Evolutionary conservation across 306 rosid species (phyloP).

Genomic region (Castanea sativa): DNA sequence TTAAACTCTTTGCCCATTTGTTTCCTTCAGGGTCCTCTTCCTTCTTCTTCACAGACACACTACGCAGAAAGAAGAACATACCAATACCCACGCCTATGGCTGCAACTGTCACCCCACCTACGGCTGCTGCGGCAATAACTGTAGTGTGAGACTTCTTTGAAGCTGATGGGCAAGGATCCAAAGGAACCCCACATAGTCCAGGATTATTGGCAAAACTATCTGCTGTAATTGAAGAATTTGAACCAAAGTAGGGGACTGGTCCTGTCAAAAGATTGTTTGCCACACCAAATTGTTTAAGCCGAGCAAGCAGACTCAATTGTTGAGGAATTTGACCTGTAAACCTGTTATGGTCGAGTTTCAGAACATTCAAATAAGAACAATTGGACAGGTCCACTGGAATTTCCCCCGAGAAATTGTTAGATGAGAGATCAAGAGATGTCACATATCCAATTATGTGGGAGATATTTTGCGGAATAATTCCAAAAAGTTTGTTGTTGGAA

Average conservation of each 20-base stretch:
- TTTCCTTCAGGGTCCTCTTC: conserved; percentile 91
- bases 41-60: conserved; percentile 53
- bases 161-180: conserved; percentile 10
- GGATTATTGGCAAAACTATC: conserved; percentile 50
- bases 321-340: conserved; percentile 61
- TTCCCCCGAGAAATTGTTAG: conserved; percentile 61
- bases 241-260: conserved; percentile 37
- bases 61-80: conserved; percentile 64
- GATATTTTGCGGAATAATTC: conserved; percentile 51
- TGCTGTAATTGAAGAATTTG: accelerated
- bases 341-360: conserved; percentile 59
- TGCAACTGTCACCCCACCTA: conserved; percentile 59
- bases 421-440: conserved; percentile 64
- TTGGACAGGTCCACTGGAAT: conserved; percentile 47
- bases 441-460: not conserved
- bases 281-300: conserved; percentile 51
- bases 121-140: conserved; percentile 74
- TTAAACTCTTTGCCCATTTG: conserved; percentile 87
- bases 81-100: conserved; percentile 46
- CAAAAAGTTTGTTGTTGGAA: conserved; percentile 57
- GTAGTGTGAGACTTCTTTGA: conserved; percentile 40
- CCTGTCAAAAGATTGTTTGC: conserved; percentile 62
- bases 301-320: conserved; percentile 25
- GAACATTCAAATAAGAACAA: conserved; percentile 51
- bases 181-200: conserved; percentile 56